Evolutionary conservation across 768 basidiomycete species (phyloP).

Genomic region (Lactarius pseudohatsudake): DNA sequence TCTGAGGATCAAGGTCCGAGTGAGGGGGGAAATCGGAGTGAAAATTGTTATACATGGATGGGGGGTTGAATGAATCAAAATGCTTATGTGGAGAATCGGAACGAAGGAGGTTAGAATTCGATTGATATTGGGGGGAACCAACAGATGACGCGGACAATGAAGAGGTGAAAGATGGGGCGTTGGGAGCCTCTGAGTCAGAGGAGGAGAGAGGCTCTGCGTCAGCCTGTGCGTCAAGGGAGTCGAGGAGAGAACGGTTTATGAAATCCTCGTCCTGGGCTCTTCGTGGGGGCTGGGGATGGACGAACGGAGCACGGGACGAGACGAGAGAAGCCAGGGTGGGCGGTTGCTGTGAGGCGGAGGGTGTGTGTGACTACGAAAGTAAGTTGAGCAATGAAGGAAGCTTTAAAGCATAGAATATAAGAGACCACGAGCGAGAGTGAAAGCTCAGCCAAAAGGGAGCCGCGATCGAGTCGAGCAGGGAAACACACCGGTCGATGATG

Average conservation of each 20-base stretch:
- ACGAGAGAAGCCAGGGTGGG: conserved; percentile 39
- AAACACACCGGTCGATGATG: conserved; percentile 31
- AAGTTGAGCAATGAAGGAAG: conserved; percentile 5
- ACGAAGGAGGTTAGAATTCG: conserved; percentile 50
- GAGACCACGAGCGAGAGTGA: conserved; percentile 36
- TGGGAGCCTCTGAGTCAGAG: conserved; percentile 50
- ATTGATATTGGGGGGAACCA: conserved; percentile 51
- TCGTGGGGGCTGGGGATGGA: conserved; percentile 33
- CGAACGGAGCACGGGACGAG: conserved; percentile 35
- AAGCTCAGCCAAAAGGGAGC: conserved; percentile 40
- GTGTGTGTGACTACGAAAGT: conserved; percentile 30
- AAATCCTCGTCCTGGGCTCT: conserved; percentile 66
- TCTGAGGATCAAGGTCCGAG: conserved; percentile 27
- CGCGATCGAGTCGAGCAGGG: conserved; percentile 31
- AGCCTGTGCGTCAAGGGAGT: conserved; percentile 79
- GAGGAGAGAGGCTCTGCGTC: conserved; percentile 69
- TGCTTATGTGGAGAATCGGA: conserved; percentile 54
- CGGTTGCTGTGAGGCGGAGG: conserved; percentile 30
- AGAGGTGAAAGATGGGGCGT: conserved; percentile 45
- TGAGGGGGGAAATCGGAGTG: conserved; percentile 24
- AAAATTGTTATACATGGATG: conserved; percentile 35
- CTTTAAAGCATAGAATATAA: conserved; percentile 31
- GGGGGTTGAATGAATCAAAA: conserved; percentile 38
- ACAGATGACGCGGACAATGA: conserved; percentile 52
- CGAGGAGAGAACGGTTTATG: conserved; percentile 82